Evolutionary conservation across 495 filamentous ascomycete genomes (phyloP), one percentile per base, ranked within the genome.

Genomic region (Penicillium coprophilum): DNA sequence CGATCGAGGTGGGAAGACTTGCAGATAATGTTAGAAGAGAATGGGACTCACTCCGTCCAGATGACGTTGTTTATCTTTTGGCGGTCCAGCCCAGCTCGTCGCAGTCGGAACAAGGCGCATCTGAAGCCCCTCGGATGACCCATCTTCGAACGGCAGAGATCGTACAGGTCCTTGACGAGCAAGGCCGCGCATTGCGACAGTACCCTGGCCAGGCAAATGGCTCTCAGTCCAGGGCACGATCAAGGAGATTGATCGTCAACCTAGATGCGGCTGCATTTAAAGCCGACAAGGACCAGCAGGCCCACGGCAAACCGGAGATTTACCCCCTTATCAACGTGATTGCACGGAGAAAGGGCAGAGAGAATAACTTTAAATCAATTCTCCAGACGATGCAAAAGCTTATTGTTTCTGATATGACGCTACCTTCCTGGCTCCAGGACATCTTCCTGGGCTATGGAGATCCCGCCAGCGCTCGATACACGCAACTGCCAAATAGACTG

Each of bases 331-430:
- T 99, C 58, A 97, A 99, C 65, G 77, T 97, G 5, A 70, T 99
- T 47, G 80, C 96, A 28, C 88, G 93, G 32, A 83, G 94, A 51
- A 89, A 85, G 68, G 87, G 89, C 17, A 80, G 92, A 44, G 95
- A 97, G 67, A 99, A 99, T 68, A 99, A 97, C 69, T 99, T 97
- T 82, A 97, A 91, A 64, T 86, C 92, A 10, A 86, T 97, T 19
- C 77, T 99, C 17, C 88, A 96, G 56, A 96, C 92, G 1, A 94
- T 99, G 66, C 87, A 87, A 64, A 89, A 85, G 46, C 82, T 99
- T 24, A 87, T 90, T 5, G 80, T 96, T 27, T 90, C 92, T 2
- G 89, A 96, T 57, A 85, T 95, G 23, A 86, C 90, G 8, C 82
- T 96, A 39, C 91, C 95, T 3, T 81, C 87, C 12, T 99, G 94